A percentile compares a stretch with the other conserved stretches of the same genome.
These are phyloP conservation scores for Cyclotella choctawhatcheeana DNA, from an alignment of 108 stramenopile genomes.

Conservation along the genomic window DNA sequence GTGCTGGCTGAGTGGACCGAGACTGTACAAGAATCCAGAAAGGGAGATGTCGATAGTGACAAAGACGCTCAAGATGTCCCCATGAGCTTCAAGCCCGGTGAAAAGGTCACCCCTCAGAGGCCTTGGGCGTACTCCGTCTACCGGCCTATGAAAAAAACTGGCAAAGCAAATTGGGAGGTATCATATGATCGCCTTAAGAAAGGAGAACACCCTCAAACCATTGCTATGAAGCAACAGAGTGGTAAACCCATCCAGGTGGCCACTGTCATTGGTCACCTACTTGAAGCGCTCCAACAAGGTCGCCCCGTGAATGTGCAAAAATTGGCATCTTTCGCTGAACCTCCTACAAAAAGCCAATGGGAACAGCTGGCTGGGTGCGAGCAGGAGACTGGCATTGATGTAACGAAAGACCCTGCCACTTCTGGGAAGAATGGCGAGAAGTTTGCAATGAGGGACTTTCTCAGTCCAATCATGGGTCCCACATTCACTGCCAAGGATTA, in stretches of 20 bases:
- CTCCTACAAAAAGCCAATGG: constrained; percentile 72
- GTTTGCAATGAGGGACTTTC: constrained; percentile 68
- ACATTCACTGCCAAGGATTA: constrained; percentile 54
- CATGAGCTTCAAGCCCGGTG: constrained; percentile 26
- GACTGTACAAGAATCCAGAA: background rate
- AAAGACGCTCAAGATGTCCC: constrained; percentile 4
- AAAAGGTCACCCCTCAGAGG: constrained; percentile 20
- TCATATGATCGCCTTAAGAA: constrained; percentile 63
- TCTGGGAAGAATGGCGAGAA: constrained; percentile 54
- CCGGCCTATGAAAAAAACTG: constrained; percentile 79
- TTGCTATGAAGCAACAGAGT: constrained; percentile 72
- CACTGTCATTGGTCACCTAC: constrained; percentile 72
- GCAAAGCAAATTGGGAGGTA: constrained; percentile 75
- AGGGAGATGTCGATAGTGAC: background rate
- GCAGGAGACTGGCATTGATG: constrained; percentile 57
- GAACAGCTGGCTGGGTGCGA: constrained; percentile 57
- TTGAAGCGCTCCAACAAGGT: constrained; percentile 66
- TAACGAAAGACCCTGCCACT: constrained; percentile 63
- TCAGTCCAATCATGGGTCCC: constrained; percentile 68
- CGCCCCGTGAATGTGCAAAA: constrained; percentile 59
- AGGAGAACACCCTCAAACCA: constrained; percentile 69
- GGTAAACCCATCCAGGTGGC: constrained; percentile 69
- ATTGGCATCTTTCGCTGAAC: constrained; percentile 36
- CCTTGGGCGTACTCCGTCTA: constrained; percentile 76
- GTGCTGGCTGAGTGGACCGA: constrained; percentile 61